Base-by-base conservation (phyloP, 352 stramenopile genomes). In the Saprolegnia parasitica region DNA sequence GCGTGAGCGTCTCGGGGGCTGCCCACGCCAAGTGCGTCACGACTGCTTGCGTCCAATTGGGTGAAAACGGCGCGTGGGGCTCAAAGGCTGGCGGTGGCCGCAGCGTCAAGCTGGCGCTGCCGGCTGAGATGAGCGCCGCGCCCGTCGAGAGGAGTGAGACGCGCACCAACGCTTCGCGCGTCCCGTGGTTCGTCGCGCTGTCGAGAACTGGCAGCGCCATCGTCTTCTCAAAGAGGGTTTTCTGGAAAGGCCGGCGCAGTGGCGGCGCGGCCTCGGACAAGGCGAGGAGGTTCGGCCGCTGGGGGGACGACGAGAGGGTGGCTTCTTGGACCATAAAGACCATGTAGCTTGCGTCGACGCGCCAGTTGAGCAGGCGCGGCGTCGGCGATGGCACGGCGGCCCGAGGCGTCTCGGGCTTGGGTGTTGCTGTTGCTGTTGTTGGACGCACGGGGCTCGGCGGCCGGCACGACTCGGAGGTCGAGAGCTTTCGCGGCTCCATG, bases 261-360 rank as follows among this genome's bases (percentile, higher is more conserved):
- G 35, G n/a, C n/a, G 50, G 42, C 29, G 55, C 35, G 15, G 45
- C 37, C 23, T 24, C 9, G 10, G 63, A 60, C n/a, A 40, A 40
- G 29, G 63, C 29, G 6, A 70, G 8, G 23, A 58, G 37, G 18
- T 52, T 39, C n/a, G 32, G 42, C 21, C 63, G 63, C 54, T 70
- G 62, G 54, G 63, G 20, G 11, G 47, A 60, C 21, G 40, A 15
- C 0, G 11, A 68, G 50, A 24, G 37, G 11, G 24, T 61, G 9
- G 29, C n/a, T 60, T 70, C 50, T 18, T 52, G 63, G n/a, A 56
- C 63, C 63, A 70, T 58, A 24, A 70, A 70, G 50, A 61, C 26
- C 20, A 54, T 18, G 49, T 70, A 52, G 63, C 63, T 70, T 8
- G 62, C 20, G 63, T 70, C 63, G 5, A 37, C n/a, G 35, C 13